These are phyloP conservation scores for Ascochyta rabiei DNA, from an alignment of 2,329 filamentous ascomycete species.

Conservation along the genomic window DNA sequence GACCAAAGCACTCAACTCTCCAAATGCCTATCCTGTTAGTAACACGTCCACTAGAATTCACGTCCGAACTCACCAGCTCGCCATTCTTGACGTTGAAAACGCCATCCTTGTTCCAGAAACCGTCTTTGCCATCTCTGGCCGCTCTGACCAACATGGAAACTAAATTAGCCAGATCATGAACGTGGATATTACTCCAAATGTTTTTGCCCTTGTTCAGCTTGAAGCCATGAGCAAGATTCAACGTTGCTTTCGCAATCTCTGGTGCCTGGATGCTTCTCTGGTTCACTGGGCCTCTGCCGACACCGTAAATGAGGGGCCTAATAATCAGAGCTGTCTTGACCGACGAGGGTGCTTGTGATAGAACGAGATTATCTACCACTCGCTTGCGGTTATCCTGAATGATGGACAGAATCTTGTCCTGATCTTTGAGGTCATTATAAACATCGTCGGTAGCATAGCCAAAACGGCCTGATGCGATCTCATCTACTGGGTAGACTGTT, in stretches of 20 bases:
- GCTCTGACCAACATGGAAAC: conserved; percentile 60
- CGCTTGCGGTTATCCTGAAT: conserved; percentile 19
- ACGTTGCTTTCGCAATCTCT: conserved; percentile 54
- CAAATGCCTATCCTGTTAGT: conserved; percentile 16
- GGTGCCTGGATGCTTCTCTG: conserved; percentile 62
- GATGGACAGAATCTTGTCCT: conserved; percentile 6
- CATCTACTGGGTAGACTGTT: conserved; percentile 12
- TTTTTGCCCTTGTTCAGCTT: conserved; percentile 61
- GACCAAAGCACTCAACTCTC: conserved; percentile 15
- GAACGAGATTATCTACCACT: conserved; percentile 22
- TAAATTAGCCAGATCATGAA: conserved; percentile 64
- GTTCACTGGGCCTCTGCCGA: conserved; percentile 61
- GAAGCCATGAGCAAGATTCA: conserved; percentile 57
- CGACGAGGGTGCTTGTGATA: conserved; percentile 12
- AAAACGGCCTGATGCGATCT: conserved; percentile 12
- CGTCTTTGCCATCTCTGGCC: conserved; percentile 41
- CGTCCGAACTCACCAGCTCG: conserved; percentile 7
- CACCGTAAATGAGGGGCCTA: conserved; percentile 66
- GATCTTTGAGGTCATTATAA: conserved; percentile 17
- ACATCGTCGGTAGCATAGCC: conserved; percentile 8
- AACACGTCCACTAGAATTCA: too few relatives aligned
- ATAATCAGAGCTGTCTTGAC: conserved; percentile 57
- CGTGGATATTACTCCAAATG: conserved; percentile 59
- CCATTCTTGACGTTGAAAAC: conserved; percentile 71
- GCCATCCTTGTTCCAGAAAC: conserved; percentile 60